These are phyloP conservation scores for Talaromyces verruculosus DNA, from an alignment of 2,329 filamentous ascomycete genomes.

Conservation along the genomic window DNA sequence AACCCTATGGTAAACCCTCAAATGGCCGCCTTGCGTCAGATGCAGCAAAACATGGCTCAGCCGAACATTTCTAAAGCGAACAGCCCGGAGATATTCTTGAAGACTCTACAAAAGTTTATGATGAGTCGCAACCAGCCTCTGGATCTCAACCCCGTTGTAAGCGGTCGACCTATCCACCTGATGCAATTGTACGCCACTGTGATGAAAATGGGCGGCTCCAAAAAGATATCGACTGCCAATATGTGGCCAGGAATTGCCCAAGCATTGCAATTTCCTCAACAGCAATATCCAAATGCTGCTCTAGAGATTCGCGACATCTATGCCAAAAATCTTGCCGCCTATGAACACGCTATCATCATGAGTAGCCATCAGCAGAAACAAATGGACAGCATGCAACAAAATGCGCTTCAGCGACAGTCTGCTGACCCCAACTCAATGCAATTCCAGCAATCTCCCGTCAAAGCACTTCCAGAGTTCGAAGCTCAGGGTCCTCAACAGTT, in stretches of 20 bases:
- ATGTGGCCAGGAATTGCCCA: conserved; percentile 73
- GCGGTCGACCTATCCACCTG: conserved; percentile 71
- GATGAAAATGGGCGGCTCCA: conserved; percentile 74
- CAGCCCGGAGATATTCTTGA: conserved; percentile 68
- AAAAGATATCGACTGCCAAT: conserved; percentile 66
- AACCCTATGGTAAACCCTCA: conserved; percentile 44
- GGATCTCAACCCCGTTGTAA: conserved; percentile 71
- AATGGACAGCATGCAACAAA: conserved; percentile 44
- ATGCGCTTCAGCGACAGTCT: conserved; percentile 41
- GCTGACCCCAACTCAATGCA: conserved; percentile 42
- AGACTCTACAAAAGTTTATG: conserved; percentile 77
- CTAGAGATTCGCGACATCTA: conserved; percentile 71
- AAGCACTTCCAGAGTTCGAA: conserved; percentile 52
- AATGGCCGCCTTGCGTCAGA: conserved; percentile 51
- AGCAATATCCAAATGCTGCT: conserved; percentile 65
- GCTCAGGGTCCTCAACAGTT: conserved; percentile 31
- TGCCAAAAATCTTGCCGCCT: conserved; percentile 71
- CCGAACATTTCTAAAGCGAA: conserved; percentile 42
- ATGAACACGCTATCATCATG: conserved; percentile 59
- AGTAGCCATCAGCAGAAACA: conserved; percentile 46
- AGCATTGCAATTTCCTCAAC: conserved; percentile 58
- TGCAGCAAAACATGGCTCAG: conserved; percentile 46
- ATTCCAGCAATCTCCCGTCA: conserved; percentile 48
- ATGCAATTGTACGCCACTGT: conserved; percentile 76
- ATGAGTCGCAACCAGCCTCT: conserved; percentile 68